These are phyloP conservation scores for Whalleya microplaca DNA, from an alignment of 2,329 filamentous ascomycete species.

Conservation along the genomic window DNA sequence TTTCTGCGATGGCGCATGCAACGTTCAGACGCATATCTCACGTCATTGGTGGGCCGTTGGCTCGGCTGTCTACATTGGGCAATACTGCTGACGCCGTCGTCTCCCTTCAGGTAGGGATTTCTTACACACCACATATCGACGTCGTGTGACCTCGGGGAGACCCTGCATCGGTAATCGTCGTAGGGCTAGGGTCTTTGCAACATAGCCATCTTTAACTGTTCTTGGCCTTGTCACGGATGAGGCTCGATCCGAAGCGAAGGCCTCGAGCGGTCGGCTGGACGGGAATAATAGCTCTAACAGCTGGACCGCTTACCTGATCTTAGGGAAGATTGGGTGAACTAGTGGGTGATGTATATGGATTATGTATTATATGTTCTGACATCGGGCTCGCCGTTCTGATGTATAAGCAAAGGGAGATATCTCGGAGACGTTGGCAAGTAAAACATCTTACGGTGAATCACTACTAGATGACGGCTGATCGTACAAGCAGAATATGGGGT, in stretches of 20 bases:
- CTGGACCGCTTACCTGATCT: background rate
- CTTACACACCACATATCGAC: background rate
- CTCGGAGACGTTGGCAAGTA: background rate
- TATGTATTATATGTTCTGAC: background rate
- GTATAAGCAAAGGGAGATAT: background rate
- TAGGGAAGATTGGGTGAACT: background rate
- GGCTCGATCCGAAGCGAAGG: slow-evolving; percentile 5
- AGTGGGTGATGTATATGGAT: background rate
- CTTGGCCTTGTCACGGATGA: slow-evolving; percentile 1
- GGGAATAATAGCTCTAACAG: background rate
- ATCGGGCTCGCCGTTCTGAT: background rate
- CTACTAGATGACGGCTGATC: background rate
- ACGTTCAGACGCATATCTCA: background rate
- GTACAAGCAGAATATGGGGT: background rate
- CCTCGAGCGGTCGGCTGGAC: background rate
- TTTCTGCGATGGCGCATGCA: background rate
- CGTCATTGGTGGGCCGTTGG: background rate
- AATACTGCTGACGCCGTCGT: background rate
- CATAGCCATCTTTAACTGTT: background rate
- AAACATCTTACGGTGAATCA: background rate
- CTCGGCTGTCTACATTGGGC: background rate
- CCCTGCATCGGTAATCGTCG: background rate
- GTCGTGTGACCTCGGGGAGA: background rate
- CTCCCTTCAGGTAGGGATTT: background rate
- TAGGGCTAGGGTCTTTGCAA: background rate